Conservation (phyloP, 352 stramenopile genomes). For the Lagenidium sp. region DNA sequence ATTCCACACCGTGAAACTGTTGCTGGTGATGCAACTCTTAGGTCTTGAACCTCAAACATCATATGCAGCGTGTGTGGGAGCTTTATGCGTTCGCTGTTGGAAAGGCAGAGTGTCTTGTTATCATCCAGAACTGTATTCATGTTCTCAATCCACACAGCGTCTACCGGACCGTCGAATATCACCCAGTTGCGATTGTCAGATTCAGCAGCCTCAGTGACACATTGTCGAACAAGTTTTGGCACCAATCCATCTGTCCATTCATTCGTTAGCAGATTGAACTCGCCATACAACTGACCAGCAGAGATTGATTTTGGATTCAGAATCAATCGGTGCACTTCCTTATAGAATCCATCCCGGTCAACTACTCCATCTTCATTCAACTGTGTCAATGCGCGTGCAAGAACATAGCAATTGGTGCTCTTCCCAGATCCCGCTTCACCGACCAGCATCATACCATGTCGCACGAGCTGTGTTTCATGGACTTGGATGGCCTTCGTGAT, state of each 20-base stretch:
- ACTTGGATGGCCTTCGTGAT: slow-evolving; percentile 86
- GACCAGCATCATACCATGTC: slow-evolving; percentile 94
- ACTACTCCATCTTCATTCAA: slow-evolving; percentile 71
- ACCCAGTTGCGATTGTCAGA: slow-evolving; percentile 87
- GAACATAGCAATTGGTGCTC: slow-evolving; percentile 73
- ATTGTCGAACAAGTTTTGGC: slow-evolving; percentile 89
- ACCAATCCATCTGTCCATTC: slow-evolving; percentile 93
- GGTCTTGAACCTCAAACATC: slow-evolving; percentile 91
- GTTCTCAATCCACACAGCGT: slow-evolving; percentile 92
- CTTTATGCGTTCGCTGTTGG: slow-evolving; percentile 86
- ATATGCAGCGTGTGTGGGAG: slow-evolving; percentile 83
- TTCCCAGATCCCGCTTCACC: slow-evolving; percentile 88
- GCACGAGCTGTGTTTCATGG: slow-evolving; percentile 87
- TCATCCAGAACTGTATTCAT: slow-evolving; percentile 89
- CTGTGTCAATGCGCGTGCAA: slow-evolving; percentile 62
- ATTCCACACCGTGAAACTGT: slow-evolving; percentile 88
- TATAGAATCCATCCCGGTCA: slow-evolving; percentile 83
- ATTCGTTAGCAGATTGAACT: slow-evolving; percentile 92
- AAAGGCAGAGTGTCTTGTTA: slow-evolving; percentile 83
- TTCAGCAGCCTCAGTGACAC: slow-evolving; percentile 66
- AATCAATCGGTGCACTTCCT: slow-evolving; percentile 78
- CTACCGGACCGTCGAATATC: slow-evolving; percentile 86
- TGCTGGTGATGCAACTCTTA: slow-evolving; percentile 81
- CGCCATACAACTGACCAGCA: slow-evolving; percentile 91
- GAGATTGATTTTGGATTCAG: slow-evolving; percentile 96